These are phyloP conservation scores for Clitopilus passeckerianus DNA, from an alignment of 768 basidiomycete genomes.

Conservation along the genomic window DNA sequence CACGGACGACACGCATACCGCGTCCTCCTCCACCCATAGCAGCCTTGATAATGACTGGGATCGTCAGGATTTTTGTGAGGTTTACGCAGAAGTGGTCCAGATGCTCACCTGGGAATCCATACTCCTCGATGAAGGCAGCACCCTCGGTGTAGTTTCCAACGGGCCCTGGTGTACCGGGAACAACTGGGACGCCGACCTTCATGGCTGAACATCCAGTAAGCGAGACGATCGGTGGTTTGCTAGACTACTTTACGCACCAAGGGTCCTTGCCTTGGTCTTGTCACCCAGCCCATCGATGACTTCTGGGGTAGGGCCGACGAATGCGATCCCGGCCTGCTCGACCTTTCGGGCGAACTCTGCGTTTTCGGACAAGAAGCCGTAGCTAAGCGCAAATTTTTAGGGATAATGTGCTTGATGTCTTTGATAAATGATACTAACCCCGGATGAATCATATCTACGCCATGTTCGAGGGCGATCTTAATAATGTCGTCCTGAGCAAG, in stretches of 20 bases:
- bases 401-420: not conserved
- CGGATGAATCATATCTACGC: slow-evolving; percentile 99
- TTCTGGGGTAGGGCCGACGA: slow-evolving; percentile 92
- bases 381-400: slow-evolving; percentile 40
- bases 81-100: slow-evolving; percentile 3
- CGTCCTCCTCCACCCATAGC: slow-evolving; percentile 99
- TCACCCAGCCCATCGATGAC: slow-evolving; percentile 97
- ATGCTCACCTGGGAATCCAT: slow-evolving; percentile 82
- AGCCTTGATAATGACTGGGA: slow-evolving; percentile 93
- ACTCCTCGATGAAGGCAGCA: slow-evolving; percentile 86
- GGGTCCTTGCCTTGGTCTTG: slow-evolving; percentile 94
- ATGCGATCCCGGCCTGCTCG: slow-evolving; percentile 94
- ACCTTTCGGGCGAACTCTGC: slow-evolving; percentile 97
- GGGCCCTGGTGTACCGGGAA: slow-evolving; percentile 96
- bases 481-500: slow-evolving; percentile 98
- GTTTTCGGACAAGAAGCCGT: slow-evolving; percentile 98
- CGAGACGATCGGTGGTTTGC: slow-evolving; percentile 5
- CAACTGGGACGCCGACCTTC: slow-evolving; percentile 89
- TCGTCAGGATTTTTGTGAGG: not conserved
- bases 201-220: slow-evolving; percentile 48
- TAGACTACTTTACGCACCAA: slow-evolving; percentile 46
- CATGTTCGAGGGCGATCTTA: slow-evolving; percentile 92
- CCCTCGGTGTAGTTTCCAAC: slow-evolving; percentile 79
- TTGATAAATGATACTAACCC: slow-evolving; percentile 48
- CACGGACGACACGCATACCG: slow-evolving; percentile 98